Evolutionary conservation across 495 filamentous ascomycete genomes (phyloP).

Genomic region (Aspergillus diversus): DNA sequence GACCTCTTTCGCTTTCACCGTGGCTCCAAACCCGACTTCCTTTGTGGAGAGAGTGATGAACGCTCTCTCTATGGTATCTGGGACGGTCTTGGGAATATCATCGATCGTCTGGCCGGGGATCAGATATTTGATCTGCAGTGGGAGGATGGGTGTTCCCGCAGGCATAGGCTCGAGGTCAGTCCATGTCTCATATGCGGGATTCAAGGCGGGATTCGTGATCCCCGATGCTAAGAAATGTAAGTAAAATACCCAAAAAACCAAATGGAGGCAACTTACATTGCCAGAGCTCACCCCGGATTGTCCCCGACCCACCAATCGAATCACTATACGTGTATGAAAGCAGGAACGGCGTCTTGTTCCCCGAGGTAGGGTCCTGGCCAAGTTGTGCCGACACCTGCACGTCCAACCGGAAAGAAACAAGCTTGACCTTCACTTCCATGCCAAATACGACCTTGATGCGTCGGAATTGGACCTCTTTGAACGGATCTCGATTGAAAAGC

Average conservation of each 20-base stretch:
- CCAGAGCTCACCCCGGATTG: neutral
- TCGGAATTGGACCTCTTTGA: neutral
- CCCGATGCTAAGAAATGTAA: neutral
- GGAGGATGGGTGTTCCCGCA: neutral
- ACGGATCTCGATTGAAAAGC: neutral
- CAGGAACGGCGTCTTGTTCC: neutral
- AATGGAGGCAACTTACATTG: neutral
- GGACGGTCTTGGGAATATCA: neutral
- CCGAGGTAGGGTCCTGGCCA: neutral
- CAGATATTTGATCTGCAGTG: neutral
- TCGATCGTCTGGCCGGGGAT: neutral
- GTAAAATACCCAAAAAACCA: neutral
- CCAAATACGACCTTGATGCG: neutral
- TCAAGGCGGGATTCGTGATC: neutral
- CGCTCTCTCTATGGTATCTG: neutral
- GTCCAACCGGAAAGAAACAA: neutral
- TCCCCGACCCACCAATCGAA: neutral
- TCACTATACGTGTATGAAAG: neutral
- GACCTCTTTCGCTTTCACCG: neutral
- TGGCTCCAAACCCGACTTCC: constrained; percentile 1
- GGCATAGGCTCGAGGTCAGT: neutral
- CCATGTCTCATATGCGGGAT: neutral
- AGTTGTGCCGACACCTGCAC: constrained; percentile 1
- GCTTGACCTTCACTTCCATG: neutral
- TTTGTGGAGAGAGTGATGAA: neutral